phyloP scores from a whole-genome alignment of 345 rosid genomes.

The Populus nigra region DNA sequence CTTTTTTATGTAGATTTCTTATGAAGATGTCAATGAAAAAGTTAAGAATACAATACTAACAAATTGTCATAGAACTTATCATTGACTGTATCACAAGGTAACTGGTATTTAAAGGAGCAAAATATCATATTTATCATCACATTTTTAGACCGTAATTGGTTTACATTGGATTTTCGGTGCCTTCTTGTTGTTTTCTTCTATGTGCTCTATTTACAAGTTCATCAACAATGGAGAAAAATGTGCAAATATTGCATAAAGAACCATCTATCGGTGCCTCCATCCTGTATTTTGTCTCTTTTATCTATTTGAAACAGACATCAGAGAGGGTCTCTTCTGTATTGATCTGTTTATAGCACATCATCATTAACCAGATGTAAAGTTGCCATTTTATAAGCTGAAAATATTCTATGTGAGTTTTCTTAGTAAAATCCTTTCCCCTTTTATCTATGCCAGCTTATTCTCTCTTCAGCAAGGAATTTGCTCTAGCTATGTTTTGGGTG shows the following conservation, averaged over 20 bases:
- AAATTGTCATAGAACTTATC: not conserved
- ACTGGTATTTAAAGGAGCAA: not conserved
- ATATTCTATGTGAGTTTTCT: not conserved
- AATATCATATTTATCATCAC: not conserved
- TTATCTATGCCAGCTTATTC: not conserved
- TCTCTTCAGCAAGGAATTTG: not conserved
- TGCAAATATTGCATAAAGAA: not conserved
- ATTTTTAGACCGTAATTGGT: not conserved
- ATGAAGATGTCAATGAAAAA: not conserved
- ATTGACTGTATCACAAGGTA: not conserved
- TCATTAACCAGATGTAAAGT: not conserved
- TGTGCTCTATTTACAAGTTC: not conserved
- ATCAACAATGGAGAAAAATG: not conserved
- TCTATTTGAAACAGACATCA: not conserved
- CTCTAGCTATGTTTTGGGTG: not conserved
- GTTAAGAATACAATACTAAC: not conserved
- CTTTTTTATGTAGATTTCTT: not conserved
- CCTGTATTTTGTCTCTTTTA: not conserved
- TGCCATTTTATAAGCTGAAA: slow-evolving; percentile 5
- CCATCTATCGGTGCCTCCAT: not conserved
- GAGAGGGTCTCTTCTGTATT: not conserved
- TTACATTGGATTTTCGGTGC: not conserved
- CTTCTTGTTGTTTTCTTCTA: not conserved
- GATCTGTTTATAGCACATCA: not conserved
- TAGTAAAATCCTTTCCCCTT: not conserved